Conservation (phyloP, 805 yeast species). For the Metschnikowia gruessii region DNA sequence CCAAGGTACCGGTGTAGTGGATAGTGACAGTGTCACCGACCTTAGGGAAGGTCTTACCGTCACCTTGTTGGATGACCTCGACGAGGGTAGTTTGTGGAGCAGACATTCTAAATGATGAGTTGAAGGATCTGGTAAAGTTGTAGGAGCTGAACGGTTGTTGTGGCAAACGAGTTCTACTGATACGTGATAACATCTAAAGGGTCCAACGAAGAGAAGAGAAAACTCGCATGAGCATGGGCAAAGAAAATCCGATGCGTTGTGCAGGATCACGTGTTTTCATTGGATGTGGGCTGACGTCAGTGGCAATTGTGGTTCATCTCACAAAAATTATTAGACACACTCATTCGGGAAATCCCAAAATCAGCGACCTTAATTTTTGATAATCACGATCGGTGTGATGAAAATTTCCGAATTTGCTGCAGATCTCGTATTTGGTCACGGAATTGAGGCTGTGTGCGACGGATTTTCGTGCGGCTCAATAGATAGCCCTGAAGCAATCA, state of each 20-base stretch:
- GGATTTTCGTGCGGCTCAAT: conserved; percentile 1
- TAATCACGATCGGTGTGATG: too few relatives aligned
- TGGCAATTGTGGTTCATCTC: background rate
- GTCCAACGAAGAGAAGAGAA: background rate
- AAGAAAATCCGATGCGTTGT: background rate
- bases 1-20: conserved; percentile 94
- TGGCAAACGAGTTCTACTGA: conserved; percentile 12
- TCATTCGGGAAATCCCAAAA: too few relatives aligned
- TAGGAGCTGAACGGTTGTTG: conserved; percentile 10
- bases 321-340: background rate
- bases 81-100: conserved; percentile 42
- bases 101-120: conserved; percentile 27
- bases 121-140: conserved; percentile 10
- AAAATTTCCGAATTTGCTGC: background rate
- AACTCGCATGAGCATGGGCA: conserved; percentile 6
- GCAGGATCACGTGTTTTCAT: conserved; percentile 2
- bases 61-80: conserved; percentile 57
- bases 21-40: conserved; percentile 86
- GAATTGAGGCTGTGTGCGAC: conserved; percentile 9
- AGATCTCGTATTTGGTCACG: background rate
- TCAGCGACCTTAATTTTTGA: too few relatives aligned
- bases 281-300: conserved; percentile 2
- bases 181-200: conserved; percentile 12
- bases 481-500: background rate
- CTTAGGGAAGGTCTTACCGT: conserved; percentile 83